Evolutionary conservation across 2,329 filamentous ascomycete species (phyloP).

Genomic region (Tolypocladium inflatum): DNA sequence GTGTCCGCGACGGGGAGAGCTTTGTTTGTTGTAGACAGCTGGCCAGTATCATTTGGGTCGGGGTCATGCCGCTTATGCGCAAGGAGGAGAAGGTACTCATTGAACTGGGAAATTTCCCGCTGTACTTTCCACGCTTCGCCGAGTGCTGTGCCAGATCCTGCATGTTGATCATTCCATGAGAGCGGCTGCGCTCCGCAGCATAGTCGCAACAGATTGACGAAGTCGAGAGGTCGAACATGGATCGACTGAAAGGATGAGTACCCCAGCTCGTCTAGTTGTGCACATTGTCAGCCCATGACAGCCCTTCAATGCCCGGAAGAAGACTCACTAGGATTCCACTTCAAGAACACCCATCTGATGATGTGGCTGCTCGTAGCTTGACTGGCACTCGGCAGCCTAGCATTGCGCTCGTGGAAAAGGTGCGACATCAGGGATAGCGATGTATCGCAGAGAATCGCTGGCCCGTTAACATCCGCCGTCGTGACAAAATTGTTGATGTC

Average conservation of each 20-base stretch:
- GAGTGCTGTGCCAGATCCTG: conserved; percentile 37
- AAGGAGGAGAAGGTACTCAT: conserved; percentile 47
- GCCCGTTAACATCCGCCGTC: conserved; percentile 73
- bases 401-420: conserved; percentile 56
- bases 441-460: conserved; percentile 69
- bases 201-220: conserved; percentile 59
- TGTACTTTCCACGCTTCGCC: conserved; percentile 38
- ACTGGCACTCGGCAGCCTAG: conserved; percentile 58
- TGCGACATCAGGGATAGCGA: conserved; percentile 64
- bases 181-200: conserved; percentile 49
- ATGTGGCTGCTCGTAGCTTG: conserved; percentile 60
- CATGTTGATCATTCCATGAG: conserved; percentile 17
- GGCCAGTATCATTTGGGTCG: not conserved
- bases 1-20: conserved; percentile 17
- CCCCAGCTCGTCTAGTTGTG: conserved; percentile 48
- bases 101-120: conserved; percentile 30
- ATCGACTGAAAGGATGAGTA: conserved; percentile 56
- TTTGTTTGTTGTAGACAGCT: conserved; percentile 3
- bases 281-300: not conserved
- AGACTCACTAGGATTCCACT: conserved; percentile 74
- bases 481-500: conserved; percentile 64
- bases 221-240: conserved; percentile 54
- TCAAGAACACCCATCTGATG: conserved; percentile 71
- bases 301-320: not conserved
- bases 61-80: conserved; percentile 14